Evolutionary conservation across 768 basidiomycete species (phyloP).

Genomic region (Russula ochroleuca): DNA sequence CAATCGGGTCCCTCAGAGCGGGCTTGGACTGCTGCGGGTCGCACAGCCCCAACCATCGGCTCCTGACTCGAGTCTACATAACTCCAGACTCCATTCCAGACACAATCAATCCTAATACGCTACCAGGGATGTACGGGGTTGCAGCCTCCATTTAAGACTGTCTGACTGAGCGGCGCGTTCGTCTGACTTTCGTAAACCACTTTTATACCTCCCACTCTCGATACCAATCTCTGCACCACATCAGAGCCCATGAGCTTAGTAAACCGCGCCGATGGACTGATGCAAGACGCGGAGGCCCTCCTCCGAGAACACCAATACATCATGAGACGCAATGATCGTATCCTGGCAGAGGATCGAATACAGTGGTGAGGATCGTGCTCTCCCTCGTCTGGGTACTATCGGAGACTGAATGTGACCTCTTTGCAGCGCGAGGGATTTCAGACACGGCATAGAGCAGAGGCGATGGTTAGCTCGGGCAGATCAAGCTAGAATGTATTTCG

Average conservation of each 20-base stretch:
- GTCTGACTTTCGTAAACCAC: no score
- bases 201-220: background rate
- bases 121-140: no score
- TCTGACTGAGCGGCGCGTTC: no score
- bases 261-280: background rate
- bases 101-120: no score
- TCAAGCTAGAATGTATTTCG: constrained; percentile 6
- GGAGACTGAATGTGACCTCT: background rate
- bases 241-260: background rate
- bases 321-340: background rate
- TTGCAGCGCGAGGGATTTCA: constrained; percentile 8
- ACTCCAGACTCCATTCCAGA: no score
- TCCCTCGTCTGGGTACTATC: background rate
- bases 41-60: no score
- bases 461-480: background rate
- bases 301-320: background rate
- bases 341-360: background rate
- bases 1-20: no score
- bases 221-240: background rate
- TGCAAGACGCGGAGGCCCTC: background rate
- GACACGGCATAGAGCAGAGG: background rate
- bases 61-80: no score
- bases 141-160: no score
- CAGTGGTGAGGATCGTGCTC: background rate
- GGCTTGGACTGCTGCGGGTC: no score